phyloP scores from a whole-genome alignment of 2,329 filamentous ascomycete genomes.

The Colletotrichum sp. region DNA sequence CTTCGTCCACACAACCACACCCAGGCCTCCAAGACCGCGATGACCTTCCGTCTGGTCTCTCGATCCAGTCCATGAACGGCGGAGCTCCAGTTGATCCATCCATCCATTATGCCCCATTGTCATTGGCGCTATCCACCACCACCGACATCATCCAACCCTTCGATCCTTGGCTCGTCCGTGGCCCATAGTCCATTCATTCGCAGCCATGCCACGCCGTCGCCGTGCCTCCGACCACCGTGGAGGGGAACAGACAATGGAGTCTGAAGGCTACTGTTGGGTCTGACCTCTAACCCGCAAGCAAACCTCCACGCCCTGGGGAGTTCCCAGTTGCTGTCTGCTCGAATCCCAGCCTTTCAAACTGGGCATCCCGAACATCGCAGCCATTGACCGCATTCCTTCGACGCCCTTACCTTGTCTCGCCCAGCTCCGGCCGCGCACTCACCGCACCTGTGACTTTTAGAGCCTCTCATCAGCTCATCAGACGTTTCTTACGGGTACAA shows the following conservation, averaged over 20 bases:
- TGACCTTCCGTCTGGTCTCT: background rate
- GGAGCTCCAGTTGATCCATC: slow-evolving; percentile 1
- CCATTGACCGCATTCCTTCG: background rate
- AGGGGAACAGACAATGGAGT: background rate
- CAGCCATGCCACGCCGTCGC: background rate
- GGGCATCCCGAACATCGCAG: background rate
- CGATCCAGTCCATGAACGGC: background rate
- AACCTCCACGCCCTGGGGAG: background rate
- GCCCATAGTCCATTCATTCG: background rate
- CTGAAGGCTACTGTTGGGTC: background rate
- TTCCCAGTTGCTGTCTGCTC: background rate
- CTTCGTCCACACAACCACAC: background rate
- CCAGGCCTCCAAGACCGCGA: background rate
- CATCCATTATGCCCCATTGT: background rate
- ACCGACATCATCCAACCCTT: background rate
- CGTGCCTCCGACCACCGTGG: background rate
- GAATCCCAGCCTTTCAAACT: background rate
- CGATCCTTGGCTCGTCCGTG: background rate
- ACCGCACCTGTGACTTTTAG: background rate
- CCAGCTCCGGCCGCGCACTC: background rate
- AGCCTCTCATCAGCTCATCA: background rate
- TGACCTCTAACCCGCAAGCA: background rate
- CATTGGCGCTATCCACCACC: background rate
- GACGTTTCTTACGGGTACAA: background rate
- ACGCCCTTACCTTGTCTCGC: background rate